phyloP scores from a whole-genome alignment of 208 protist species.

The Crithidia thermophila region DNA sequence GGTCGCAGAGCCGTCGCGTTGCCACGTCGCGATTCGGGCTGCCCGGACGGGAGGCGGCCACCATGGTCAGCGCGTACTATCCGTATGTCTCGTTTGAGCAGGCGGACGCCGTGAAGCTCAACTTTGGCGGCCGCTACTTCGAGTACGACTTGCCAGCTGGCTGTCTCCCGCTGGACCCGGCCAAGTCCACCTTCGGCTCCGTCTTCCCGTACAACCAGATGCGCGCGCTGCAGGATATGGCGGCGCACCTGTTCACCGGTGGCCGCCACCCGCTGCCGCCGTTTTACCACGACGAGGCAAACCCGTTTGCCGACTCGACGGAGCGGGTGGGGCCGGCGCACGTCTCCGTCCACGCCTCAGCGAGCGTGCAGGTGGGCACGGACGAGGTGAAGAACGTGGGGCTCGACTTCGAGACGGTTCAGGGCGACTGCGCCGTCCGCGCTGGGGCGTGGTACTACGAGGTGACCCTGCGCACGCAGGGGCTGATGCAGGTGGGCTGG shows the following conservation, averaged over 20 bases:
- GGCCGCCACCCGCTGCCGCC: constrained; percentile 69
- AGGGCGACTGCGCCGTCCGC: constrained; percentile 76
- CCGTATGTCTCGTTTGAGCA: constrained; percentile 76
- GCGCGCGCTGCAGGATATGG: constrained; percentile 85
- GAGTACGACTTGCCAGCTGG: constrained; percentile 75
- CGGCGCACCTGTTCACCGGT: constrained; percentile 66
- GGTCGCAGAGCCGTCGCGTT: too few species aligned
- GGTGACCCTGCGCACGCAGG: constrained; percentile 86
- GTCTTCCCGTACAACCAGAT: constrained; percentile 90
- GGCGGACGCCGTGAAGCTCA: constrained; percentile 71
- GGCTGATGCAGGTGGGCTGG: constrained; percentile 94
- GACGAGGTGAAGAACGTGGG: constrained; percentile 81
- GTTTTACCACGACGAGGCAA: constrained; percentile 86
- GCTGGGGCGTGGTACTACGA: constrained; percentile 93
- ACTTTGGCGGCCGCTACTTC: constrained; percentile 89
- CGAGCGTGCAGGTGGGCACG: constrained; percentile 72
- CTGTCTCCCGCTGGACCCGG: constrained; percentile 83
- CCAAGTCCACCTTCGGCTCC: constrained; percentile 71
- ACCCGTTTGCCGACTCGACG: constrained; percentile 79
- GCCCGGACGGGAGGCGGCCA: constrained; percentile 1
- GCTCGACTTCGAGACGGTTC: constrained; percentile 69
- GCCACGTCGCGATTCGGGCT: neutral
- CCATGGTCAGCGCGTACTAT: constrained; percentile 44
- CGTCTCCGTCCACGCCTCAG: constrained; percentile 74
- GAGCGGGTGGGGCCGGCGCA: constrained; percentile 84